Conservation (phyloP, 768 basidiomycete species). For the Boletellus emodensis region DNA sequence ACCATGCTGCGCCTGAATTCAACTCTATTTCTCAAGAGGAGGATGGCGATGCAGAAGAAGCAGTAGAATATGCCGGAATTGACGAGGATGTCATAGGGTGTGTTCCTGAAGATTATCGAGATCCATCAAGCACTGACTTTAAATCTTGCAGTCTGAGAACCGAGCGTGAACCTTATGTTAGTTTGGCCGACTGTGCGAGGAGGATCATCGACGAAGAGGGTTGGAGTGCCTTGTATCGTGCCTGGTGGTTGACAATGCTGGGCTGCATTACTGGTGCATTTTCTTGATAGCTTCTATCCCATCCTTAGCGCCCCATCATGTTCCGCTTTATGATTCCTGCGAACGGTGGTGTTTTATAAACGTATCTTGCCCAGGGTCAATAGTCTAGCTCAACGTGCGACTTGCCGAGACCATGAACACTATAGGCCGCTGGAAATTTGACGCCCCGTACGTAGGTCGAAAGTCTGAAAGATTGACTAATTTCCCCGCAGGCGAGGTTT, state of each 20-base stretch:
- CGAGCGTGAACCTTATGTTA: slow-evolving; percentile 76
- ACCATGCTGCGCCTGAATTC: slow-evolving; percentile 71
- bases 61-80: slow-evolving; percentile 58
- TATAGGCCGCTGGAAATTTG: no score
- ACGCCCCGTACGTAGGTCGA: no score
- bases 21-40: slow-evolving; percentile 74
- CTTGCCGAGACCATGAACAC: no score
- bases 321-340: not conserved
- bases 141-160: slow-evolving; percentile 51
- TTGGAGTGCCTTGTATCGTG: slow-evolving; percentile 66
- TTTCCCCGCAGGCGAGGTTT: no score
- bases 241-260: slow-evolving; percentile 80
- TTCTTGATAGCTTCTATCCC: slow-evolving; percentile 19
- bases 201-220: slow-evolving; percentile 81
- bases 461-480: no score
- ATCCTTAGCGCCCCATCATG: not conserved
- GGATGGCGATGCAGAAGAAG: slow-evolving; percentile 58
- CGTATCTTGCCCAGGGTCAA: no score
- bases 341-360: not conserved
- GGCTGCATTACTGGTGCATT: slow-evolving; percentile 54
- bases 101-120: slow-evolving; percentile 16
- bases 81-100: slow-evolving; percentile 87
- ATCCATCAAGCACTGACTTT: not conserved
- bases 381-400: no score
- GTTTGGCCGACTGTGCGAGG: slow-evolving; percentile 71